Evolutionary conservation across 2,329 filamentous ascomycete species (phyloP).

Genomic region (Cercospora zeina): DNA sequence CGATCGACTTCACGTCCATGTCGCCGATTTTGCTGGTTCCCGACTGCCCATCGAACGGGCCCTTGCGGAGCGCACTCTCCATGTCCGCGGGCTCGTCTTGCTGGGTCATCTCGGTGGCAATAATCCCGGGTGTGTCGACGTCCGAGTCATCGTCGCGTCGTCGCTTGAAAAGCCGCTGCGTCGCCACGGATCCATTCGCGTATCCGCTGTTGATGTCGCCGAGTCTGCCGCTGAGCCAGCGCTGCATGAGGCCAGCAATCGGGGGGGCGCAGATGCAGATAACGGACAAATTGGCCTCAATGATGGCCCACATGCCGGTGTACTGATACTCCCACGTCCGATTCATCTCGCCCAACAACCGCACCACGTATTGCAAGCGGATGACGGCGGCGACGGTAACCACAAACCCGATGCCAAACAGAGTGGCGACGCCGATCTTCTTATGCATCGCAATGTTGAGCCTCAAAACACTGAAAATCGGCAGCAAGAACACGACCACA

Average conservation of each 20-base stretch:
- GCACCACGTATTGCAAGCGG: constrained; percentile 24
- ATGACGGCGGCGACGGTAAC: constrained; percentile 27
- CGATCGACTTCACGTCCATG: constrained; percentile 18
- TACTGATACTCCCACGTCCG: constrained; percentile 29
- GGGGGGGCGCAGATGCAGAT: constrained; percentile 32
- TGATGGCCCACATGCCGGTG: constrained; percentile 27
- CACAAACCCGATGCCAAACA: constrained; percentile 25
- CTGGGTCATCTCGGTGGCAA: constrained; percentile 18
- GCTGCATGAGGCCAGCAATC: constrained; percentile 22
- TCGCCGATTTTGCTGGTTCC: constrained; percentile 14
- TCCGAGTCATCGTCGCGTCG: constrained; percentile 15
- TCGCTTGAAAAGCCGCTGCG: constrained; percentile 14
- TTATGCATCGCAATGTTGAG: constrained; percentile 27
- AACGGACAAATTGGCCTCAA: constrained; percentile 29
- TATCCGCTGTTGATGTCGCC: constrained; percentile 10
- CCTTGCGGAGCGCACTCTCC: constrained; percentile 15
- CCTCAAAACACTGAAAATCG: constrained; percentile 26
- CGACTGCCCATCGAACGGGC: constrained; percentile 17
- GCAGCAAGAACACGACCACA: constrained; percentile 27
- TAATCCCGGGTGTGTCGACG: constrained; percentile 15
- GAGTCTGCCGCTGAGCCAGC: constrained; percentile 18
- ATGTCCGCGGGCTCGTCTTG: constrained; percentile 17
- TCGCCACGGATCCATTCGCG: constrained; percentile 18
- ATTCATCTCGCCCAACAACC: constrained; percentile 18
- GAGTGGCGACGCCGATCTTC: constrained; percentile 24